Percentiles rank a stretch among this genome's conserved stretches.
Evolutionary conservation across 495 filamentous ascomycete genomes (phyloP).

Genomic region (Hypoxylon fuscum): DNA sequence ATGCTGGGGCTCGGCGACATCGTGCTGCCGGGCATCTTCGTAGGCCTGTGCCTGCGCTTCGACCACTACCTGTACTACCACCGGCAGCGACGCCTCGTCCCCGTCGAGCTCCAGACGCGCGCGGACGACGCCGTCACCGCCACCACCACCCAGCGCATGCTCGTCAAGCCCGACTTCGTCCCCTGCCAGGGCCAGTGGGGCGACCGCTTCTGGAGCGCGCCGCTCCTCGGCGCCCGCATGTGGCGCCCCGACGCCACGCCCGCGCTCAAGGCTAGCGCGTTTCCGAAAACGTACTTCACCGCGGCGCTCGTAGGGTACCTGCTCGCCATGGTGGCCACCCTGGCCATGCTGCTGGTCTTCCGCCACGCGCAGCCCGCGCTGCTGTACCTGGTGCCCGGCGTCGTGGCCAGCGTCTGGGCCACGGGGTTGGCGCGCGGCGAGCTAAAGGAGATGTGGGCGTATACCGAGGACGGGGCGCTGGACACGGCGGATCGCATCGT

Average conservation of each 20-base stretch:
- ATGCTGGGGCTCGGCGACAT: constrained; percentile 97
- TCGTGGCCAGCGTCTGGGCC: constrained; percentile 78
- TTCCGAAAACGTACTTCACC: constrained; percentile 89
- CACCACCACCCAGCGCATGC: constrained; percentile 41
- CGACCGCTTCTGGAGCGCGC: constrained; percentile 81
- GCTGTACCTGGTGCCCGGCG: constrained; percentile 90
- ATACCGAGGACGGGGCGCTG: constrained; percentile 74
- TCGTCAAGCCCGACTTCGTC: constrained; percentile 65
- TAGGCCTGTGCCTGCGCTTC: constrained; percentile 86
- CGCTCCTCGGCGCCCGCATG: constrained; percentile 37
- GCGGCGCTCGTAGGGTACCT: constrained; percentile 81
- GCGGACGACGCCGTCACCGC: constrained; percentile 50
- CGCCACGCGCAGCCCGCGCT: constrained; percentile 90
- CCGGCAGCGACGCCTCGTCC: constrained; percentile 49
- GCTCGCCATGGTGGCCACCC: constrained; percentile 78
- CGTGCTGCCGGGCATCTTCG: constrained; percentile 92
- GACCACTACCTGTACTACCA: constrained; percentile 88
- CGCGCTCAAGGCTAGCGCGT: constrained; percentile 59
- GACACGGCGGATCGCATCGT: constrained; percentile 59
- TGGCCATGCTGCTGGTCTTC: constrained; percentile 79
- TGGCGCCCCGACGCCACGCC: constrained; percentile 52
- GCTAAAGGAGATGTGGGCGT: constrained; percentile 76
- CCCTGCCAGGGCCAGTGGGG: constrained; percentile 78
- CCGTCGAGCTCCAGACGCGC: constrained; percentile 47
- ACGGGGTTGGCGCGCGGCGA: constrained; percentile 79